Evolutionary conservation across 106 monocot species (phyloP).

Genomic region (Acanthochlamys bracteata): DNA sequence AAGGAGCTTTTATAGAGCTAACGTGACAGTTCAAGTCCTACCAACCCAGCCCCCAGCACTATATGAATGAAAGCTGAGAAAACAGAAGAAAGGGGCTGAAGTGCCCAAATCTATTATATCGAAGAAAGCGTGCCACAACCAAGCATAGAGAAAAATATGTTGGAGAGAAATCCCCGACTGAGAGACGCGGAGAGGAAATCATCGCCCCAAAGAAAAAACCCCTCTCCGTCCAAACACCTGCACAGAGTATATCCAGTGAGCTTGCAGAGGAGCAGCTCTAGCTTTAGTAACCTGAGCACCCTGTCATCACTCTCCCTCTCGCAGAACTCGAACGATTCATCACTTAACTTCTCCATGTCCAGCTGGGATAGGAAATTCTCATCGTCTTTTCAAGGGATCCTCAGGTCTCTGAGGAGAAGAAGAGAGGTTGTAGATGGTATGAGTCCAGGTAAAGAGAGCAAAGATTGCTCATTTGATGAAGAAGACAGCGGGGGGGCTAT

Average conservation of each 20-base stretch:
- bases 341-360: constrained; percentile 42
- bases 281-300: constrained; percentile 21
- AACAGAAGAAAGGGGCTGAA: too few relatives aligned
- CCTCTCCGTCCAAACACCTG: constrained; percentile 23
- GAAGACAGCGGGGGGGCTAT: constrained; percentile 11
- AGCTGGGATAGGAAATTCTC: constrained; percentile 58
- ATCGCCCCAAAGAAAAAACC: constrained; percentile 21
- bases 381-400: constrained; percentile 22
- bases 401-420: constrained; percentile 35
- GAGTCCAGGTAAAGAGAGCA: constrained; percentile 1
- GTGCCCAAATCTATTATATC: neutral
- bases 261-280: constrained; percentile 46
- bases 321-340: constrained; percentile 61
- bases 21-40: constrained; percentile 39
- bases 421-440: constrained; percentile 9
- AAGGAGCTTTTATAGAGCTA: constrained; percentile 39
- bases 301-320: constrained; percentile 60
- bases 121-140: constrained; percentile 22
- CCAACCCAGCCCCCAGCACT: constrained; percentile 21
- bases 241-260: constrained; percentile 40
- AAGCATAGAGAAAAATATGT: constrained; percentile 22
- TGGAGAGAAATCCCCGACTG: constrained; percentile 26
- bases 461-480: constrained; percentile 20
- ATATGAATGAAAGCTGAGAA: too few relatives aligned
- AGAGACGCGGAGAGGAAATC: constrained; percentile 14